A percentile compares a stretch with the other conserved stretches of the same genome.
Conservation (phyloP, 495 filamentous ascomycete species). For the Parathielavia hyrcaniae region DNA sequence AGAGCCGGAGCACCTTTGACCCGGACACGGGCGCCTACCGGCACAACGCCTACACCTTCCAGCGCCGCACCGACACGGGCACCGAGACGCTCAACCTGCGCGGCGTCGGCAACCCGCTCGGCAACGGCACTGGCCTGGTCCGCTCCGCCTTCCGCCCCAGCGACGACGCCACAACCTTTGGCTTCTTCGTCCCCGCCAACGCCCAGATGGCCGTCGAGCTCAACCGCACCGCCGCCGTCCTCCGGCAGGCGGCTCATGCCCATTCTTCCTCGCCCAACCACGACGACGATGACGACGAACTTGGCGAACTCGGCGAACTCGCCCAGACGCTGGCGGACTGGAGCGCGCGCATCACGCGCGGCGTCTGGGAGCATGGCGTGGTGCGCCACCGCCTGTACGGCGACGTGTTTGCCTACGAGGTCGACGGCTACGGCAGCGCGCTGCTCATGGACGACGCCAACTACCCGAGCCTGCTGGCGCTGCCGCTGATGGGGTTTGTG, state of each 20-base stretch:
- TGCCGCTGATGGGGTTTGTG: constrained; percentile 85
- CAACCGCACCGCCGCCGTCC: constrained; percentile 62
- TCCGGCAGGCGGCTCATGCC: constrained; percentile 49
- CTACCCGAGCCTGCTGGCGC: constrained; percentile 77
- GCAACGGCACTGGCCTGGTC: constrained; percentile 74
- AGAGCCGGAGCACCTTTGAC: constrained; percentile 75
- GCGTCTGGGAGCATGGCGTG: constrained; percentile 84
- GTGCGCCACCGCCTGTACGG: constrained; percentile 78
- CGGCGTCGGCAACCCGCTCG: constrained; percentile 87
- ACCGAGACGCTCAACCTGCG: constrained; percentile 83
- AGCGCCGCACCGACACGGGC: constrained; percentile 66
- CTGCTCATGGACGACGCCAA: constrained; percentile 98
- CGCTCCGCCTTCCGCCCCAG: constrained; percentile 93
- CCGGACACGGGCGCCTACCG: constrained; percentile 54
- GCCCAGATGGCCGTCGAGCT: constrained; percentile 93
- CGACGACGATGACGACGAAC: no score
- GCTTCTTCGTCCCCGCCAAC: constrained; percentile 94
- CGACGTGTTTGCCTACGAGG: constrained; percentile 90
- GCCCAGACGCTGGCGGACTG: constrained; percentile 53
- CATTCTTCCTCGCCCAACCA: constrained; percentile 46
- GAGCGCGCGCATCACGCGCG: constrained; percentile 61
- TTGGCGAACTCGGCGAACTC: no score
- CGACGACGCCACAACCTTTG: constrained; percentile 93
- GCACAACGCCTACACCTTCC: constrained; percentile 79
- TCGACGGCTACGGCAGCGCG: constrained; percentile 87